phyloP scores from a whole-genome alignment of 441 rosid species.

The Euphorbia corollata region DNA sequence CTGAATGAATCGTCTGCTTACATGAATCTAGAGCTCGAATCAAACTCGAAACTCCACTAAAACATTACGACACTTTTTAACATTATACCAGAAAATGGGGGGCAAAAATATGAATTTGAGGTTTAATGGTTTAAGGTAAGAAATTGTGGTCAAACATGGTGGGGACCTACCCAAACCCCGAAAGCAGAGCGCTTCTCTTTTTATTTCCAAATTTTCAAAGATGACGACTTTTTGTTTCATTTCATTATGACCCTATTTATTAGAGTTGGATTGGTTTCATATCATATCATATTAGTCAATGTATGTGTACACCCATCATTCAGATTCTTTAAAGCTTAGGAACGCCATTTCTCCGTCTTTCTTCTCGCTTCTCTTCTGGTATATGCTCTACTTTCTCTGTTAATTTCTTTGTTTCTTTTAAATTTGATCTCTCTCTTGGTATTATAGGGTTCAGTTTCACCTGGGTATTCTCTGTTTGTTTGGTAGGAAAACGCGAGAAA shows the following conservation, averaged over 20 bases:
- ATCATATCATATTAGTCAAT: neutral
- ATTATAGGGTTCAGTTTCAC: neutral
- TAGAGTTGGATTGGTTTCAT: neutral
- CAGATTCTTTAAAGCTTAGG: neutral
- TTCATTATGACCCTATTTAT: neutral
- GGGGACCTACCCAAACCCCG: neutral
- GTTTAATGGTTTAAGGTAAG: too few species aligned
- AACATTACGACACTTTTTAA: too few species aligned
- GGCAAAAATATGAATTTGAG: too few species aligned
- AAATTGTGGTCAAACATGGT: neutral
- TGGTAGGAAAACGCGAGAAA: slow-evolving; percentile 6
- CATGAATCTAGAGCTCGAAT: too few species aligned
- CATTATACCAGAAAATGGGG: too few species aligned
- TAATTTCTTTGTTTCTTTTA: neutral
- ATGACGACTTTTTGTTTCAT: slow-evolving; percentile 3
- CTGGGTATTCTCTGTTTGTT: slow-evolving; percentile 10
- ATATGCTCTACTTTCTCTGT: neutral
- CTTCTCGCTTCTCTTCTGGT: neutral
- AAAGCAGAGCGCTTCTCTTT: neutral
- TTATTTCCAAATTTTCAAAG: neutral
- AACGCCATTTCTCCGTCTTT: neutral
- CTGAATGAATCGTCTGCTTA: too few species aligned
- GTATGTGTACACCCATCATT: neutral
- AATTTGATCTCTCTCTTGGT: neutral
- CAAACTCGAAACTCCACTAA: too few species aligned